These are phyloP conservation scores for Flaveria ramosissima DNA, from an alignment of 129 eudicot genomes.

Conservation along the genomic window DNA sequence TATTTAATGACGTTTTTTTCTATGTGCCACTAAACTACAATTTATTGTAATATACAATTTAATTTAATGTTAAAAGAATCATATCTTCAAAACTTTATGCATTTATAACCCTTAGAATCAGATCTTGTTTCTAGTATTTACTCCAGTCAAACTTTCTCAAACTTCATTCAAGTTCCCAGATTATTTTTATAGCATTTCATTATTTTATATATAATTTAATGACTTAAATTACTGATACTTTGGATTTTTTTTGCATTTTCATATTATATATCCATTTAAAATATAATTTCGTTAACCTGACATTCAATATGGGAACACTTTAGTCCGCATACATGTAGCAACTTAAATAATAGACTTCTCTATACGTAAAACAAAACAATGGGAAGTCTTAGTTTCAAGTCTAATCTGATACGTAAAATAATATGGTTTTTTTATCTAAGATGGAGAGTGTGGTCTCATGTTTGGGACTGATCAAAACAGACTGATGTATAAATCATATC, in stretches of 20 bases:
- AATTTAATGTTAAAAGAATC: background rate
- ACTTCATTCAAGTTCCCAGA: background rate
- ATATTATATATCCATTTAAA: background rate
- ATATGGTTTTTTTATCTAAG: too few relatives aligned
- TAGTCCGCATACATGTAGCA: background rate
- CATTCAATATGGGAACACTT: background rate
- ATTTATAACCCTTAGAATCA: background rate
- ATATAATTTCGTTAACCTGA: background rate
- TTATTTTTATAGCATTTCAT: background rate
- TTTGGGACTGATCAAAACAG: too few relatives aligned
- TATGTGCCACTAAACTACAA: too few relatives aligned
- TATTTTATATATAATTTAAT: background rate
- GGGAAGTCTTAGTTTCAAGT: too few relatives aligned
- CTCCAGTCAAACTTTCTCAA: slow-evolving; percentile 12
- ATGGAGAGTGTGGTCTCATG: too few relatives aligned
- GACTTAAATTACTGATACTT: background rate
- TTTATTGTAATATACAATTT: background rate
- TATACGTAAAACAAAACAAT: too few relatives aligned
- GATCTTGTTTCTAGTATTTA: background rate
- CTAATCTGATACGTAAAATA: too few relatives aligned
- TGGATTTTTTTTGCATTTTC: background rate
- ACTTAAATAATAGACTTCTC: too few relatives aligned
- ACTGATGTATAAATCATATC: too few relatives aligned
- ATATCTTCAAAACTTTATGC: too few relatives aligned
- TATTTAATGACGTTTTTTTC: background rate